Base-by-base conservation (phyloP, 2,329 filamentous ascomycete genomes). In the Apiospora arundinis region DNA sequence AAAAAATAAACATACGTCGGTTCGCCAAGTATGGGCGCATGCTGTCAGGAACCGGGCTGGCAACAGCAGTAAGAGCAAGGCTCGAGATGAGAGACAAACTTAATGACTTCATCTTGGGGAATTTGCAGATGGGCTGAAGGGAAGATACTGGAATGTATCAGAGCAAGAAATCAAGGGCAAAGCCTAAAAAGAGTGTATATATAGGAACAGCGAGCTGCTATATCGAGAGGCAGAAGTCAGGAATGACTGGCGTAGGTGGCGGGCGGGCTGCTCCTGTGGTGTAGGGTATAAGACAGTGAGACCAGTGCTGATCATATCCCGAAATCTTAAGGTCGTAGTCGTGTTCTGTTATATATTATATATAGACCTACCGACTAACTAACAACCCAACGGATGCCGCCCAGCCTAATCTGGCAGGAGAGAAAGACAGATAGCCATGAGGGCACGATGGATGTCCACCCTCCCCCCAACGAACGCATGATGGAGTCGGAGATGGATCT, bases 1-100 rank as follows among this genome's bases (percentile, higher is more conserved):
- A n/a, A n/a, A n/a, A n/a, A n/a, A n/a, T n/a, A 63, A 56, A 71
- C 78, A 74, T 76, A 84, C 83, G 78, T 79, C 82, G 79, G 49
- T 74, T 72, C 60, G 81, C 78, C 0, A 85, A 71, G 21, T 60
- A 72, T 63, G 69, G 65, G 21, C 63, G 72, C 63, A 70, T 42
- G 40, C 72, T 23, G n/a, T 71, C 71, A 23, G 74, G 67, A 12
- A 78, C 46, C 25, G 77, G 78, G 46, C 72, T 76, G 9, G 75
- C 76, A 63, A 70, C 68, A 40, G 74, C 77, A 21, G 72, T 71
- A 42, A 76, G 71, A 56, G 74, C 75, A 69, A 78, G 73, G 75
- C 74, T 75, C 69, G 73, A 76, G 71, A 79, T 69, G 72, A 78
- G 71, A 69, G 73, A 73, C 73, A 72, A 77, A 73, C 70, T 73